Evolutionary conservation across 2,329 filamentous ascomycete genomes (phyloP), one percentile per base, ranked within the genome.

Genomic region (Herpotrichia juniperi): DNA sequence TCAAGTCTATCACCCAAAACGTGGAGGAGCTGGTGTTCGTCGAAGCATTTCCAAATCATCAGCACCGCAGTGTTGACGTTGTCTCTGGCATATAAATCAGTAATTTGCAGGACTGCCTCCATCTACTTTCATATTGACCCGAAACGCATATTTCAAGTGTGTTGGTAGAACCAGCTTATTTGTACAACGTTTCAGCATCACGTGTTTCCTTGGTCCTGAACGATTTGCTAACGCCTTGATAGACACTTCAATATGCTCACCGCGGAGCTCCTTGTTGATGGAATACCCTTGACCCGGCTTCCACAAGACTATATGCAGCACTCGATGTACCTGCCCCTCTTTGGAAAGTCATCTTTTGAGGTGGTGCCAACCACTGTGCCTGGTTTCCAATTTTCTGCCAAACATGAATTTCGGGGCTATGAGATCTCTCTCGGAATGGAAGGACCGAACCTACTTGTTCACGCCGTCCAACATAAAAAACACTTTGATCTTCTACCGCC

Each of bases 211-310:
- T 12, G 8, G 8, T 39, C 9, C 22, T 16, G n/a, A n/a, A n/a
- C n/a, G n/a, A 25, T 19, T 3, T 44, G 28, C 42, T 44, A 19
- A 44, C 25, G 7, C 5, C 16, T 4, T 17, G 4, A 16, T 22
- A 44, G 42, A 8, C 76, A 80, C 22, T 79, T 79, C 56, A 83
- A 83, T 53, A 43, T 84, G 0, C 56, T 87, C 2, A 79, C 74
- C 0, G 83, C 79, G 0, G 72, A 79, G 21, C 66, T 87, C 0
- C 71, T 85, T 0, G 75, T 86, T 0, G 74, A 85, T 50, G 83
- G 83, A 0, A 35, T 69, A 1, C 82, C 81, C 0, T 57, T 85
- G 0, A 63, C 74, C 3, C 74, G 78, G 2, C 70, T 86, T 0
- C 83, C 83, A 0, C 2, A 10, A 0, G 53, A 75, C 0, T 86